phyloP scores from a whole-genome alignment of 202 grass and related monocot genomes.

The Carex arenaria region DNA sequence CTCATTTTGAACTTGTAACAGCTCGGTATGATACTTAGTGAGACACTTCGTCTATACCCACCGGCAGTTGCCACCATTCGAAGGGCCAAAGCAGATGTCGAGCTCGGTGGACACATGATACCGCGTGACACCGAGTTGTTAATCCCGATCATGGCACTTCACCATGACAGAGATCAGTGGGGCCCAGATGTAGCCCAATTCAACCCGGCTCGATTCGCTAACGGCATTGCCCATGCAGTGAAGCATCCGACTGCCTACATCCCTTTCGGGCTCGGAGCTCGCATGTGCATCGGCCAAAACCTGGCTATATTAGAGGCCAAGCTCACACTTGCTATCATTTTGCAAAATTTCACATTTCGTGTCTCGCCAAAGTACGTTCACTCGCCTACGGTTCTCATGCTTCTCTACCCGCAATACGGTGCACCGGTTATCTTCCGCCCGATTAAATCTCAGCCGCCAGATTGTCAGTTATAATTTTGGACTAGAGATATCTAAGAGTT shows the following conservation, averaged over 20 bases:
- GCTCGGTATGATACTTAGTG: constrained; percentile 90
- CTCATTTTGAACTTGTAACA: constrained; percentile 17
- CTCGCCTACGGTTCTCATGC: constrained; percentile 93
- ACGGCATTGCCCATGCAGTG: constrained; percentile 54
- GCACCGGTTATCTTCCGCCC: constrained; percentile 76
- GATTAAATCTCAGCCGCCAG: constrained; percentile 25
- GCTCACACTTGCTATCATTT: constrained; percentile 76
- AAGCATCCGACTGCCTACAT: constrained; percentile 81
- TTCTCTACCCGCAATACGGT: constrained; percentile 94
- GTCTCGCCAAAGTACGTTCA: constrained; percentile 84
- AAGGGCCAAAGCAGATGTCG: constrained; percentile 69
- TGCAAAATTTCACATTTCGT: constrained; percentile 80
- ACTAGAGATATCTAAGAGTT: constrained; percentile 20
- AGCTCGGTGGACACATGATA: constrained; percentile 71
- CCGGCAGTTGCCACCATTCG: constrained; percentile 92
- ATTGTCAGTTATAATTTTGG: constrained; percentile 7
- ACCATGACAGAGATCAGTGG: constrained; percentile 84
- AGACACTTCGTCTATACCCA: constrained; percentile 94
- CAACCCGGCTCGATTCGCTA: constrained; percentile 74
- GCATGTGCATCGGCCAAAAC: constrained; percentile 99
- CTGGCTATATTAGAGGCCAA: constrained; percentile 89
- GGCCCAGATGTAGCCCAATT: constrained; percentile 77
- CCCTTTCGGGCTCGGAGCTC: constrained; percentile 80
- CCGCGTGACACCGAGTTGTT: constrained; percentile 83
- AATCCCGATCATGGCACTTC: constrained; percentile 96